Percentiles rank a stretch among this genome's conserved stretches.
Evolutionary conservation across 352 stramenopile species (phyloP).

Genomic region (Phytopythium cucurbitacearum): DNA sequence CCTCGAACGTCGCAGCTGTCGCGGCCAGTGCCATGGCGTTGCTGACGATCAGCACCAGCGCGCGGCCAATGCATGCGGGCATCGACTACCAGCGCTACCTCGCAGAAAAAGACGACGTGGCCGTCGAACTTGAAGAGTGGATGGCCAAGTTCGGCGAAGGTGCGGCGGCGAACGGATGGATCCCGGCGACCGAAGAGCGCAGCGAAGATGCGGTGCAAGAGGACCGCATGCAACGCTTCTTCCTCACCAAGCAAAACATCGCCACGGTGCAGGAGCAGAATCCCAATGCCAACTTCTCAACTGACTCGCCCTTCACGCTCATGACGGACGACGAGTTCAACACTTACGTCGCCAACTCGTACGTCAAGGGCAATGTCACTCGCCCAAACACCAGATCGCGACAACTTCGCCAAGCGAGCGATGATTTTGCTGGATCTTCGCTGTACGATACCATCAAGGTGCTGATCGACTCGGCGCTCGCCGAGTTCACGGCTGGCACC

Average conservation of each 20-base stretch:
- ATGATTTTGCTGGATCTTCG: not conserved
- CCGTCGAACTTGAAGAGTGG: slow-evolving; percentile 35
- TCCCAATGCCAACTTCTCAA: slow-evolving; percentile 35
- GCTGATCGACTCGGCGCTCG: slow-evolving; percentile 15
- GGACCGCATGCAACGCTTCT: slow-evolving; percentile 40
- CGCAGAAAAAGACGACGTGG: slow-evolving; percentile 26
- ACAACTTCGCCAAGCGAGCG: slow-evolving; percentile 7
- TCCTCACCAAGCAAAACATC: slow-evolving; percentile 39
- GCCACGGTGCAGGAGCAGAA: slow-evolving; percentile 24
- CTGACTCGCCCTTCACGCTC: slow-evolving; percentile 44
- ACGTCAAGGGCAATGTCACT: slow-evolving; percentile 12
- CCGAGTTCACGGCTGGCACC: slow-evolving; percentile 17
- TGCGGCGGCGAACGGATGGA: slow-evolving; percentile 26
- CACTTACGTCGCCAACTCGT: slow-evolving; percentile 29
- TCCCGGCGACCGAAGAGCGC: slow-evolving; percentile 28
- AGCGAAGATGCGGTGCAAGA: slow-evolving; percentile 30
- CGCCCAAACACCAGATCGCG: not conserved
- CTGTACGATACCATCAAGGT: slow-evolving; percentile 16
- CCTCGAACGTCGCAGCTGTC: not conserved
- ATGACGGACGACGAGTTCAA: slow-evolving; percentile 54
- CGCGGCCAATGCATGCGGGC: slow-evolving; percentile 38
- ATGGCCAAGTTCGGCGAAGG: slow-evolving; percentile 18
- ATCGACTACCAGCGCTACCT: slow-evolving; percentile 48
- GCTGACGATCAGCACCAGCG: slow-evolving; percentile 1
- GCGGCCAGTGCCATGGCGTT: slow-evolving; percentile 6